Evolutionary conservation across 139 green algal genomes (phyloP), one percentile per base, ranked within the genome.

Genomic region (Haematococcus sp.): DNA sequence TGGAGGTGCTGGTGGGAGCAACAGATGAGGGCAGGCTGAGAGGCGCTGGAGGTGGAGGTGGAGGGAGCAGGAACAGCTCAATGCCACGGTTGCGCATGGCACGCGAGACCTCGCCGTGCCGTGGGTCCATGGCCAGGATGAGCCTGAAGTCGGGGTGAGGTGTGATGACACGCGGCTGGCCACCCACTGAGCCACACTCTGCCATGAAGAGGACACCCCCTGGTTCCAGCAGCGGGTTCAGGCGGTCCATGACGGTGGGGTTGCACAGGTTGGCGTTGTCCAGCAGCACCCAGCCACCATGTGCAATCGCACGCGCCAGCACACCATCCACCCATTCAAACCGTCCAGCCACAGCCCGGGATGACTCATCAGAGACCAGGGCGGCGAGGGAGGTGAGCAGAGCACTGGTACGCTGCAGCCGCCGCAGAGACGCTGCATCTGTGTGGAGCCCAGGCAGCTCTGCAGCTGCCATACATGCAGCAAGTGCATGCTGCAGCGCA

Each of bases 311-410:
- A 2, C 80, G 80, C 0, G 94, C 90, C 44, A 99, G 81, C 16
- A 79, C 84, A 22, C 96, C 96, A 71, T 99, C 96, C 27, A 99
- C 91, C 96, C 96, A 99, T 81, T 98, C 92, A 87, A 99, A 99
- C 15, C 90, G 87, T 28, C 95, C 94, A 17, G 75, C 79, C 30
- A 75, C 73, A 2, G 73, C 75, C 15, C 63, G 68, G 23, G 60
- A 76, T 9, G 49, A 69, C n/a, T 78, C 82, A 28, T 77, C 74
- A 0, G 68, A 60, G 3, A 87, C 73, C 34, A 81, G 63, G 23
- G 63, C 73, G 28, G 61, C 71, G 34, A 83, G 60, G 23, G 40
- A 5, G 2, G 23, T 31, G 40, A 91, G 75, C 54, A 81, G 40
- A 49, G 59, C 73, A 19, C 32, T 34, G 25, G 49, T 43, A 9